Evolutionary conservation across 306 rosid genomes (phyloP), one percentile per base, ranked within the genome.

Genomic region (Cucurbita pepo): DNA sequence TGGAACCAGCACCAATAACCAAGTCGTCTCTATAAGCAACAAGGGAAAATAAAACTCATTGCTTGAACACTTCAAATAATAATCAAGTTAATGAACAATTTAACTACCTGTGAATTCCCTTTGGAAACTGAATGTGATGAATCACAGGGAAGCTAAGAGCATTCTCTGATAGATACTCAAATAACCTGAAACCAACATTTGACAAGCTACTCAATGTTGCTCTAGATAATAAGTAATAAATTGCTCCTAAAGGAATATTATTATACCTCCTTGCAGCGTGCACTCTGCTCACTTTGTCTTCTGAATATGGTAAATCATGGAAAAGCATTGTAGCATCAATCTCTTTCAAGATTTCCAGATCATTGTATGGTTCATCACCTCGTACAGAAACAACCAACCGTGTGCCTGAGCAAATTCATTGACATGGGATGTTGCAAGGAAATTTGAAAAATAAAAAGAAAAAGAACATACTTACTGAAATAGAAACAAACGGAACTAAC

Each of bases 181-280:
- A 91, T 69, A 94, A 79, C 85, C 99, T 94, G 69, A 76, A 69
- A 77, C 22, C 9, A 41, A 56, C 15, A 73, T 57, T 73, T 18
- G 75, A 30, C 50, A 54, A 52, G 36, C n/a, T 16, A 48, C 10
- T 66, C 4, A 69, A 75, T 77, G 10, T 34, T 75, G 69, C 57
- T 59, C 63, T 14, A 52, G 30, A 72, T 55, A 76, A 10, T 16
- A 44, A n/a, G 2, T 1, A 61, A 15, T 36, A 63, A 63, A 4
- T 8, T 38, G 15, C 16, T n/a, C 7, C 36, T 22, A 30, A 69
- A 69, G 73, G 57, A 25, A 2, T 30, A 47, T 47, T 69, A 73
- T 56, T 51, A 82, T 80, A 94, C 99, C 99, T 83, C 81, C 99
- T 88, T 13, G 97, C 95, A n/a, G 96, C 89, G 77, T 94, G 99